Evolutionary conservation across 768 basidiomycete genomes (phyloP).

Genomic region (Calocybe indica): DNA sequence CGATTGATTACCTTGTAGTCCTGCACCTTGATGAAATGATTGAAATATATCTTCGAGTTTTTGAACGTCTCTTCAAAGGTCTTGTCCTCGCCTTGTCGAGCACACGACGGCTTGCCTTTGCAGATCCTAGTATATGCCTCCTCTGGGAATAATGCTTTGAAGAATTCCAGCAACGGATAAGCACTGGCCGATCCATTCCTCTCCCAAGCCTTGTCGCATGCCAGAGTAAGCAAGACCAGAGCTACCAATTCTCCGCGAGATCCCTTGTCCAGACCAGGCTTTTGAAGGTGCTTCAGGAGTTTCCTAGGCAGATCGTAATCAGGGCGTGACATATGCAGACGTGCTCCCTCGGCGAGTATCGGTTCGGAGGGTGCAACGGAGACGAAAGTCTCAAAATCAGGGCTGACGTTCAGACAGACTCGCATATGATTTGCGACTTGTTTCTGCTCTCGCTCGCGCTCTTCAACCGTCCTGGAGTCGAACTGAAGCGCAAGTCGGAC

Average conservation of each 20-base stretch:
- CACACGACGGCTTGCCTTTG: background rate
- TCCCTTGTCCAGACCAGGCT: constrained; percentile 8
- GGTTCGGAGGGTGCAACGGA: constrained; percentile 15
- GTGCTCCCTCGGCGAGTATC: constrained; percentile 11
- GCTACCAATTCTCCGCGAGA: constrained; percentile 15
- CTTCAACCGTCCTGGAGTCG: background rate
- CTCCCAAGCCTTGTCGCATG: constrained; percentile 10
- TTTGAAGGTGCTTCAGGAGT: background rate
- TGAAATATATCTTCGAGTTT: constrained; percentile 20
- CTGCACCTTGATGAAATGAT: constrained; percentile 19
- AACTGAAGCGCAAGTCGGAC: constrained; percentile 6
- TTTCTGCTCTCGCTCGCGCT: background rate
- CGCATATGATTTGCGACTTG: constrained; percentile 7
- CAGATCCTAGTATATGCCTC: background rate
- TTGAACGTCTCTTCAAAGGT: constrained; percentile 13
- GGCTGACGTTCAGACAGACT: background rate
- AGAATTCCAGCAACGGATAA: background rate
- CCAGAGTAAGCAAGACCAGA: constrained; percentile 14
- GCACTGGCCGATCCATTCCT: background rate
- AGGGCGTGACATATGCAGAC: background rate
- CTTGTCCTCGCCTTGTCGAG: background rate
- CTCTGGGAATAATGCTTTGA: background rate
- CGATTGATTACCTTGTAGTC: constrained; percentile 14
- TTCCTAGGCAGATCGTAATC: too few relatives aligned
- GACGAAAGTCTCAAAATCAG: too few relatives aligned